A percentile compares a stretch with the other conserved stretches of the same genome.
These are phyloP conservation scores for Xylaria scruposa DNA, from an alignment of 495 filamentous ascomycete species.

Conservation along the genomic window DNA sequence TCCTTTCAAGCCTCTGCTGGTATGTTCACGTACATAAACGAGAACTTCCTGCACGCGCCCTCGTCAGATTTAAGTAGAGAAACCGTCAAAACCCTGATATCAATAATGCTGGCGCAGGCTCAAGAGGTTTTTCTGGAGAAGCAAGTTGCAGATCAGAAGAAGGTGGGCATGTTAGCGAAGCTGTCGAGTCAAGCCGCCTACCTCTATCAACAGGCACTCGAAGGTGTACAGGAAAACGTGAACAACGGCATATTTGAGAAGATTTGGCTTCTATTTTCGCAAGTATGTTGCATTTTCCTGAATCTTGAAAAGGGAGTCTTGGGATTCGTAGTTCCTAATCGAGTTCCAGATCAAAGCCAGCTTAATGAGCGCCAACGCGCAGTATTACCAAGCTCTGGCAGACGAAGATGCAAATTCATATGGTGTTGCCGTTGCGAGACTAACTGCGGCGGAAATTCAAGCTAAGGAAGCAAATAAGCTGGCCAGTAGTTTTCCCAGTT, in stretches of 20 bases:
- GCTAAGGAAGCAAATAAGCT: slow-evolving; percentile 76
- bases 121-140: slow-evolving; percentile 98
- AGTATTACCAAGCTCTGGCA: slow-evolving; percentile 92
- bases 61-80: slow-evolving; percentile 93
- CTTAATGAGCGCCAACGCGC: slow-evolving; percentile 83
- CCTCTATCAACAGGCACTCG: slow-evolving; percentile 83
- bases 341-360: slow-evolving; percentile 74
- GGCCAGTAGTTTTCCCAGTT: slow-evolving; percentile 81
- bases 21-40: slow-evolving; percentile 99
- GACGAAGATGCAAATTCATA: slow-evolving; percentile 89
- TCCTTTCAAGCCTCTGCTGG: slow-evolving; percentile 97
- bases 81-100: slow-evolving; percentile 92
- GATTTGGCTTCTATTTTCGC: slow-evolving; percentile 85
- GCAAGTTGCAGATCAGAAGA: slow-evolving; percentile 91
- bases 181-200: slow-evolving; percentile 88
- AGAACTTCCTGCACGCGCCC: slow-evolving; percentile 97
- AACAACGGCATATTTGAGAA: slow-evolving; percentile 92
- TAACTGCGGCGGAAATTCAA: slow-evolving; percentile 79
- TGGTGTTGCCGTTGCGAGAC: slow-evolving; percentile 82
- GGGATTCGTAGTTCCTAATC: slow-evolving; percentile 4
- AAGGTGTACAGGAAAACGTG: slow-evolving; percentile 92
- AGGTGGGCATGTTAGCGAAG: slow-evolving; percentile 90
- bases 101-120: slow-evolving; percentile 90
- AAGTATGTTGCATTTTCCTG: slow-evolving; percentile 55
- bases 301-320: not conserved